Percentiles rank a stretch among this genome's conserved stretches.
Conservation (phyloP, 306 rosid species). For the Cucumis sativus region DNA sequence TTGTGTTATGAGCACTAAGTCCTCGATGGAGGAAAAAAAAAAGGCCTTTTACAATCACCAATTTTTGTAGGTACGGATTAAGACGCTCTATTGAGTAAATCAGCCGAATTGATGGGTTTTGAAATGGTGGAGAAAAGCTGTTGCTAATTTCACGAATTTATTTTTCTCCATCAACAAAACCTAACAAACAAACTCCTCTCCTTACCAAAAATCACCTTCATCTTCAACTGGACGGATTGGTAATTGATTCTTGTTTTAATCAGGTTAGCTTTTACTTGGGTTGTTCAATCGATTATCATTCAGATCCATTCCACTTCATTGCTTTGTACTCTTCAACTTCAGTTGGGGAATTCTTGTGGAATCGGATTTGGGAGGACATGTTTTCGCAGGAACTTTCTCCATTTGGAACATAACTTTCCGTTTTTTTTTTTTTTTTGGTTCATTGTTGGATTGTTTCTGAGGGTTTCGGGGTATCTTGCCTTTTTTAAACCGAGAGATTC, state of each 20-base stretch:
- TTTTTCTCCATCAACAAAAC: not conserved
- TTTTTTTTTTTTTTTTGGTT: not conserved
- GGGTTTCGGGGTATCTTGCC: not conserved
- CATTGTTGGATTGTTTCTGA: not conserved
- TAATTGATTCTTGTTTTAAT: not conserved
- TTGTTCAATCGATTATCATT: not conserved
- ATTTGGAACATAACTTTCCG: not conserved
- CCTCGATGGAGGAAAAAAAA: not conserved
- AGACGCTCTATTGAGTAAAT: not conserved
- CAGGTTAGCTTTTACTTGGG: conserved; percentile 4
- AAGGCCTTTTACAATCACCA: not conserved
- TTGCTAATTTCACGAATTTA: not conserved
- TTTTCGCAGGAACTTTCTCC: not conserved
- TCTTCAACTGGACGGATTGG: not conserved
- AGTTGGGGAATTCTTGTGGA: not conserved
- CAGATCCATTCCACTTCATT: not conserved
- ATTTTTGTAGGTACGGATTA: not conserved
- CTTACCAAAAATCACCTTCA: not conserved
- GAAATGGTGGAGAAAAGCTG: not conserved
- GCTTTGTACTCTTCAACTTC: not conserved
- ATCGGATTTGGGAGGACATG: not conserved
- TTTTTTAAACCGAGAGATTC: not conserved
- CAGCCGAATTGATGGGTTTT: not conserved
- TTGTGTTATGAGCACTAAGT: not conserved
- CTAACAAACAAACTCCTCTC: not conserved